Conservation (phyloP, 192 early-diverging fungal species). For the Linnemannia schmuckeri region DNA sequence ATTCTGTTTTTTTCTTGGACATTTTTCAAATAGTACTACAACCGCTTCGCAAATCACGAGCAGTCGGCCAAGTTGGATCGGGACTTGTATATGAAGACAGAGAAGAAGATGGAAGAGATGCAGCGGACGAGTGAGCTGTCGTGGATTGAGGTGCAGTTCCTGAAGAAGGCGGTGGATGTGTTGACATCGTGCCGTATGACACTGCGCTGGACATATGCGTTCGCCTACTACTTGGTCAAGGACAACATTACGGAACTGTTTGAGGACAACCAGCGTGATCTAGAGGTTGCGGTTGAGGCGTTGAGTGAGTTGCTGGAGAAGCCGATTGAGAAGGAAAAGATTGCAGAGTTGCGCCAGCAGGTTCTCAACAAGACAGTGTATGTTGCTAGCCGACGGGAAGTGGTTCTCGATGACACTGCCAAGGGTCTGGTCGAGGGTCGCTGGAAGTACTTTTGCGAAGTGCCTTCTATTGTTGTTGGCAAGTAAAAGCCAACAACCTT, state of each 20-base stretch:
- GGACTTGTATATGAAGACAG: constrained; percentile 85
- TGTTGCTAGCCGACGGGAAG: constrained; percentile 85
- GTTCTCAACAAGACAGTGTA: constrained; percentile 96
- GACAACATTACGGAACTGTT: constrained; percentile 92
- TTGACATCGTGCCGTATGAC: constrained; percentile 90
- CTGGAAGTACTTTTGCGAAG: constrained; percentile 69
- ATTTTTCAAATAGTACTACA: constrained; percentile 83
- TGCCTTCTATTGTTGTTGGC: neutral
- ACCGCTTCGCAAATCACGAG: constrained; percentile 97
- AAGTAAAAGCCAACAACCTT: neutral
- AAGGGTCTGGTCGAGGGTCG: constrained; percentile 84
- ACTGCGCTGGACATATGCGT: constrained; percentile 97
- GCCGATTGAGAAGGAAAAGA: constrained; percentile 78
- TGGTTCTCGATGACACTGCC: constrained; percentile 91
- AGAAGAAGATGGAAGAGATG: constrained; percentile 96
- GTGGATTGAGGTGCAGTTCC: constrained; percentile 99
- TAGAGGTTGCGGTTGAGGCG: constrained; percentile 97
- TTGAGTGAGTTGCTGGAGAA: constrained; percentile 93
- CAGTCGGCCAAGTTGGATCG: constrained; percentile 91
- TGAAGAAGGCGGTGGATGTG: constrained; percentile 90
- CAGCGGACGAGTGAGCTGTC: constrained; percentile 88
- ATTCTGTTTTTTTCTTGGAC: neutral
- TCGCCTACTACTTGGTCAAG: constrained; percentile 92
- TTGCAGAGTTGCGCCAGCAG: constrained; percentile 84
- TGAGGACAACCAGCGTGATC: constrained; percentile 97